Evolutionary conservation across 352 stramenopile species (phyloP), one percentile per base, ranked within the genome.

Genomic region (Pythium phragmiticola): DNA sequence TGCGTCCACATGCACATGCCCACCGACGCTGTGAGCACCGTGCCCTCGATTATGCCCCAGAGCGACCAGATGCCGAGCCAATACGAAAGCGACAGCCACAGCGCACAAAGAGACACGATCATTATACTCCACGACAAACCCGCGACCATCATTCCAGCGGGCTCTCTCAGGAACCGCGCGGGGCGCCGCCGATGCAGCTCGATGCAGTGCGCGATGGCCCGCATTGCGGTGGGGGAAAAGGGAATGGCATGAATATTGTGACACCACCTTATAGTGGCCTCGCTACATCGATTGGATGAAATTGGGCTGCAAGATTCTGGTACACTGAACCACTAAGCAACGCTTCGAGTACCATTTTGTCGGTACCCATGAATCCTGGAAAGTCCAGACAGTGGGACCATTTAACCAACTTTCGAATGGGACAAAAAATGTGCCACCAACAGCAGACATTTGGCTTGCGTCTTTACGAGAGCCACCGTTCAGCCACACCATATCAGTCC

Each of bases 1-100:
- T 93, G 84, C 16, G 70, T 78, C 82, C 82, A 91, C 60, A 90
- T 78, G 59, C 79, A 88, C 79, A 93, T 88, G 45, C 54, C 68
- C 23, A 93, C 68, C n/a, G 87, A 78, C 6, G 62, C 69, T 7
- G 69, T 69, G 63, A 93, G 79, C 66, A 74, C 82, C 19, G 80
- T 5, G 13, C 54, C 63, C 57, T 83, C 68, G 11, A 84, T 62
- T 36, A 77, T 43, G 6, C 84, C 82, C 41, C 73, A 63, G 23
- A 66, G 66, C 37, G 84, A 90, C 21, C 82, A 53, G 23, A 84
- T 65, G 23, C 82, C 84, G 26, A 90, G 65, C 80, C 80, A 91
- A 41, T 65, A 65, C 63, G 68, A 80, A 28, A 91, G 66, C 33
- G 77, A 87, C 53, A 58, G 47, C 69, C 78, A 80, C 55, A 88